phyloP scores from a whole-genome alignment of 108 stramenopile genomes.

The Aureococcus anophagefferens region DNA sequence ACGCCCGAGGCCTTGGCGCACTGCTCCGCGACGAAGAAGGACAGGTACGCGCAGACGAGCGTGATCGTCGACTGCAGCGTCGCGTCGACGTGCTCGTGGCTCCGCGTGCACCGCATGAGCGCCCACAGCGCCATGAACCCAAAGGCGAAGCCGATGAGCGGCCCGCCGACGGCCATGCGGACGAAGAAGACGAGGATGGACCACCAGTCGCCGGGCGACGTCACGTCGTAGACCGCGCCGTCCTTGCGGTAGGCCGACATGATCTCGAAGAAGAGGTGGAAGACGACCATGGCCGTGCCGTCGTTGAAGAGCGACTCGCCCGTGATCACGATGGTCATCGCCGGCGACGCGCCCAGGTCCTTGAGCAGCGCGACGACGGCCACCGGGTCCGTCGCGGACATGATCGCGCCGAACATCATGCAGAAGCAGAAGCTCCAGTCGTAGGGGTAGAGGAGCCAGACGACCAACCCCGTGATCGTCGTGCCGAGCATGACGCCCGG shows the following conservation, averaged over 20 bases:
- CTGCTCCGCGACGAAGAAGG: constrained; percentile 65
- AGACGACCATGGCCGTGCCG: constrained; percentile 80
- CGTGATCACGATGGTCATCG: constrained; percentile 59
- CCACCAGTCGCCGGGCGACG: too few relatives aligned
- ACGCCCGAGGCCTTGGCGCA: constrained; percentile 58
- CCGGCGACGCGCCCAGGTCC: constrained; percentile 57
- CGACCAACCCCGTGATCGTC: constrained; percentile 19
- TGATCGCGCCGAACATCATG: constrained; percentile 72
- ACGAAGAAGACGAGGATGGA: constrained; percentile 43
- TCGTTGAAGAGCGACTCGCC: constrained; percentile 77
- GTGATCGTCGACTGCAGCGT: constrained; percentile 67
- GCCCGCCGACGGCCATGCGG: constrained; percentile 62
- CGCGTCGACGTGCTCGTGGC: constrained; percentile 57
- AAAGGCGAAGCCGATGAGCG: constrained; percentile 57
- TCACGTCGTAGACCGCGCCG: background rate
- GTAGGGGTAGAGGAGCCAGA: constrained; percentile 24
- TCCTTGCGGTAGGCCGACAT: background rate
- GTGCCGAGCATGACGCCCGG: constrained; percentile 50
- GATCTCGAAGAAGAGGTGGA: constrained; percentile 62
- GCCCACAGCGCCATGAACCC: constrained; percentile 39
- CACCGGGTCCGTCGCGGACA: constrained; percentile 84
- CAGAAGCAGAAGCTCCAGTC: constrained; percentile 26
- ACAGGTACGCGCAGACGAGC: constrained; percentile 62
- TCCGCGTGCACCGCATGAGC: constrained; percentile 41
- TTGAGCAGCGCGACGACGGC: constrained; percentile 70